Percentiles rank a stretch among this genome's conserved stretches.
Evolutionary conservation across 768 basidiomycete genomes (phyloP).

Genomic region (Termitomyces sp.): DNA sequence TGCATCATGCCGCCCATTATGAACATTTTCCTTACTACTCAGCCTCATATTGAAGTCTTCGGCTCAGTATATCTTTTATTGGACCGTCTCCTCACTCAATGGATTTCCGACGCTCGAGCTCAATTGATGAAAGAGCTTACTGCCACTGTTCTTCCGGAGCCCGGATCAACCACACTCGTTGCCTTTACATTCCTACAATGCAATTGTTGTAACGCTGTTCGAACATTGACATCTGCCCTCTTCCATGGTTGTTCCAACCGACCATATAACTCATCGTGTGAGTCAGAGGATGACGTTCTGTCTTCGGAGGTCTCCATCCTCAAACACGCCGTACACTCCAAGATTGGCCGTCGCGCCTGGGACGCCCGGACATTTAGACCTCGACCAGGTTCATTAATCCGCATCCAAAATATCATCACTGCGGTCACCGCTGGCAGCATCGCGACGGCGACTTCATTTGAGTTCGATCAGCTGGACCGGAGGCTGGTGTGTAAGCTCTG

Average conservation of each 20-base stretch:
- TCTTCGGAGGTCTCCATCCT: background rate
- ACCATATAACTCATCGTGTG: background rate
- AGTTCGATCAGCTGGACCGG: slow-evolving; percentile 2
- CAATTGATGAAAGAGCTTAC: background rate
- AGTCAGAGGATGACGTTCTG: background rate
- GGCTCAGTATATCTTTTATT: background rate
- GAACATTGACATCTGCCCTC: background rate
- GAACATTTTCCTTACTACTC: background rate
- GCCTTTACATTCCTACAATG: background rate
- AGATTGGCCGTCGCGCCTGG: background rate
- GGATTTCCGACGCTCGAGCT: background rate
- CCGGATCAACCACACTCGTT: background rate
- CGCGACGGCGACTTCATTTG: slow-evolving; percentile 3
- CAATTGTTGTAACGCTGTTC: background rate
- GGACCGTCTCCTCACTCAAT: background rate
- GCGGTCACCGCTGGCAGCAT: background rate
- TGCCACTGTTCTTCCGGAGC: background rate
- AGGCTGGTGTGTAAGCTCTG: slow-evolving; percentile 9
- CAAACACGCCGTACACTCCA: background rate
- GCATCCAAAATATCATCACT: slow-evolving; percentile 6
- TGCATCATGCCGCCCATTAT: slow-evolving; percentile 1
- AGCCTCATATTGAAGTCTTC: background rate
- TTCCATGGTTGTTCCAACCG: background rate
- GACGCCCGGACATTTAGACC: background rate
- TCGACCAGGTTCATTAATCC: background rate